Percentiles rank a stretch among this genome's conserved stretches.
Evolutionary conservation across 179 eudicot genomes (phyloP).

Genomic region (Patellifolia procumbens): DNA sequence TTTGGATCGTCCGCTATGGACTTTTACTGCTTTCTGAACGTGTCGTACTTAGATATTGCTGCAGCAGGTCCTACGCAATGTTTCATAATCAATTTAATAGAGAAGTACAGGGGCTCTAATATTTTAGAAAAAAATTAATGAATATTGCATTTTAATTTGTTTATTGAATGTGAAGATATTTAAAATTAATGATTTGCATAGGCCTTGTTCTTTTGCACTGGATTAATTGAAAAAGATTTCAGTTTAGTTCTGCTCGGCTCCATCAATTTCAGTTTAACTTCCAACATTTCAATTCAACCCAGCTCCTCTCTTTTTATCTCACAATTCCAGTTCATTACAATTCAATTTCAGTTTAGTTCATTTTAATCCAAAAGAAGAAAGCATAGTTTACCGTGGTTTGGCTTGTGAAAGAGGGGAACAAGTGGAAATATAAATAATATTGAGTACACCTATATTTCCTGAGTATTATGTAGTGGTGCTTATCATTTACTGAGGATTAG

Average conservation of each 20-base stretch:
- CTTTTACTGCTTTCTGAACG: not conserved
- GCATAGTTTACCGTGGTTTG: not conserved
- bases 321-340: too few relatives aligned
- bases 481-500: not conserved
- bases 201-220: too few relatives aligned
- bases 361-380: too few relatives aligned
- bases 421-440: not conserved
- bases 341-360: too few relatives aligned
- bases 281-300: too few relatives aligned
- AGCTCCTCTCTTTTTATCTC: too few relatives aligned
- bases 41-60: not conserved
- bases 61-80: not conserved
- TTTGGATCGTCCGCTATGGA: not conserved
- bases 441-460: too few relatives aligned
- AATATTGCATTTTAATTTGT: not conserved
- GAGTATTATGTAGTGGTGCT: too few relatives aligned
- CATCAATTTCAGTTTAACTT: too few relatives aligned
- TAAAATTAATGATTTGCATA: too few relatives aligned
- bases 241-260: too few relatives aligned
- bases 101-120: not conserved
- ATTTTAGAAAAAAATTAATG: not conserved
- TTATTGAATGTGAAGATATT: not conserved
- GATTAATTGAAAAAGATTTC: too few relatives aligned
- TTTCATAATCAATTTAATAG: not conserved
- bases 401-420: not conserved